Conservation (phyloP, 441 rosid species). For the Geranium incanum region DNA sequence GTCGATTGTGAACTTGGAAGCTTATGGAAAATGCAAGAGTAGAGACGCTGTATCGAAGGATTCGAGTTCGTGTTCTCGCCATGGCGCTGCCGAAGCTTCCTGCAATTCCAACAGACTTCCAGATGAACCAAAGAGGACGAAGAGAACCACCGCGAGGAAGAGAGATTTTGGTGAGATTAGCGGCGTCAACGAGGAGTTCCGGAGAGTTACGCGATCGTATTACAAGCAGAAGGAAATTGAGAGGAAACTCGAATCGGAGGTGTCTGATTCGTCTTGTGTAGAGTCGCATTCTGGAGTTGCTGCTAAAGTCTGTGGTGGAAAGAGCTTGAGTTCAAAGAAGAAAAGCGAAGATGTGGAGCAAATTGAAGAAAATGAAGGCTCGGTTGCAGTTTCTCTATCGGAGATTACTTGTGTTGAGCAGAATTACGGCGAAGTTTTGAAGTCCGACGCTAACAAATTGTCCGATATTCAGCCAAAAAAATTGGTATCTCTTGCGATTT, state of each 20-base stretch:
- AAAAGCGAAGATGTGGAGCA: conserved; percentile 5
- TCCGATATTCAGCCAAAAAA: conserved; percentile 34
- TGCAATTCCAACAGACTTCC: conserved; percentile 38
- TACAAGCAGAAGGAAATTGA: conserved; percentile 27
- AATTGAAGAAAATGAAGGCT: conserved; percentile 8
- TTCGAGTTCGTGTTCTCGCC: conserved; percentile 29
- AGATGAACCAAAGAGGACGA: conserved; percentile 21
- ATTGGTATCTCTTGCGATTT: conserved; percentile 34
- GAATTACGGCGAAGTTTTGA: conserved; percentile 23
- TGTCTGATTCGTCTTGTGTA: conserved; percentile 55
- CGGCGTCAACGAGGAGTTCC: conserved; percentile 23
- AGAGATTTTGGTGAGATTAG: conserved; percentile 21
- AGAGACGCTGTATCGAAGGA: conserved; percentile 19
- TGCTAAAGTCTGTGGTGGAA: conserved; percentile 25
- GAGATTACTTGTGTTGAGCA: conserved; percentile 36
- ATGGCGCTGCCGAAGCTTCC: conserved; percentile 34
- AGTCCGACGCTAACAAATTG: conserved; percentile 20
- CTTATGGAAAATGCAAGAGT: neutral
- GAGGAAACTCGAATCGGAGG: conserved; percentile 31
- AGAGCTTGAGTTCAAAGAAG: conserved; percentile 22
- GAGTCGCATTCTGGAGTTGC: conserved; percentile 38
- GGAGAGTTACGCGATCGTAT: conserved; percentile 54
- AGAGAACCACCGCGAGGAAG: conserved; percentile 12
- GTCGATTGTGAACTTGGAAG: conserved; percentile 11
- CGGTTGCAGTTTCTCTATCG: conserved; percentile 16